phyloP scores from a whole-genome alignment of 208 protist genomes.

The Wallacemonas collosoma region DNA sequence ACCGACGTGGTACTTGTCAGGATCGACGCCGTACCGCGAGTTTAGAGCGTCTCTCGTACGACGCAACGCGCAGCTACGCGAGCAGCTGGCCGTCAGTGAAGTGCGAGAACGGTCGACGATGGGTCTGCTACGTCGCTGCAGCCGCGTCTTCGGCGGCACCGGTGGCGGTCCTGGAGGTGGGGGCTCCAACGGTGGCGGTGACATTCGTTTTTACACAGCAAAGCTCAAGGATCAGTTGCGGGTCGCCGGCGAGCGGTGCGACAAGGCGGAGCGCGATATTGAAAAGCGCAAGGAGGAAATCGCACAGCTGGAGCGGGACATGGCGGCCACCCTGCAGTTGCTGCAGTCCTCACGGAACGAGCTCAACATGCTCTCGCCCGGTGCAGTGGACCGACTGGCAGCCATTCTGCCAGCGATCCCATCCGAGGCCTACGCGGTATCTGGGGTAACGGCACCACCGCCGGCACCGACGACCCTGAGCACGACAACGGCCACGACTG shows the following conservation, averaged over 20 bases:
- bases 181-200: constrained; percentile 11
- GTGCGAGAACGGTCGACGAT: constrained; percentile 41
- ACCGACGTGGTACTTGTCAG: constrained; percentile 65
- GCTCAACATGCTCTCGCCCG: constrained; percentile 41
- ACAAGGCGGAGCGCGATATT: constrained; percentile 31
- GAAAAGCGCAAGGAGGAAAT: constrained; percentile 33
- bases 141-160: constrained; percentile 35
- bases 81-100: constrained; percentile 37
- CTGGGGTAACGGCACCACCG: constrained; percentile 16
- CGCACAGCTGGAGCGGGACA: constrained; percentile 53
- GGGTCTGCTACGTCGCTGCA: constrained; percentile 46
- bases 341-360: constrained; percentile 53
- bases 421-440: constrained; percentile 18
- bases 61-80: constrained; percentile 53
- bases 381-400: constrained; percentile 33
- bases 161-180: constrained; percentile 18
- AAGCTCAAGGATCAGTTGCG: constrained; percentile 49
- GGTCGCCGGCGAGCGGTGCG: constrained; percentile 37
- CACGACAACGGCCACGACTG: constrained; percentile 1
- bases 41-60: constrained; percentile 51
- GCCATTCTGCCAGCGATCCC: constrained; percentile 20
- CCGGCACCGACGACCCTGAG: neutral
- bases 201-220: constrained; percentile 37
- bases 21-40: constrained; percentile 82
- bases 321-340: constrained; percentile 41